Percentiles rank a stretch among this genome's conserved stretches.
Conservation (phyloP, 163 green algal genomes). For the Scenedesmus sp. region DNA sequence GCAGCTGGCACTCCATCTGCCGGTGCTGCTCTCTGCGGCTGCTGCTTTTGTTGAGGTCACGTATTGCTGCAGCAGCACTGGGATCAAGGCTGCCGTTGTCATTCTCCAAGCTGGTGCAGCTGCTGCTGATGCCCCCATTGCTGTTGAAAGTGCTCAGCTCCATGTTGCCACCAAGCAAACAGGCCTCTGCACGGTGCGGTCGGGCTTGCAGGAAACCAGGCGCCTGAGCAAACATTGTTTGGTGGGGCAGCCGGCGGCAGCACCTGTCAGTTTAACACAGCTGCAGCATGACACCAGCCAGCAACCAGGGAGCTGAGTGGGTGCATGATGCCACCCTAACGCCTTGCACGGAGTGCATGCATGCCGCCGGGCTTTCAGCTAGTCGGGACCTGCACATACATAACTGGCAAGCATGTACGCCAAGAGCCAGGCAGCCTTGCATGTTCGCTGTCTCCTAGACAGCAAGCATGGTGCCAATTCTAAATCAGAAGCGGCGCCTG, state of each 20-base stretch:
- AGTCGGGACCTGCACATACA: too few relatives aligned
- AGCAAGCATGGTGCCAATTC: too few relatives aligned
- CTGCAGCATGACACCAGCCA: too few relatives aligned
- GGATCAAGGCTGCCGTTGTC: neutral
- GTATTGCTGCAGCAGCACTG: conserved; percentile 7
- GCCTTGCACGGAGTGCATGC: too few relatives aligned
- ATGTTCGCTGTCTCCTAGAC: too few relatives aligned
- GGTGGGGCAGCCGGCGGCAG: neutral
- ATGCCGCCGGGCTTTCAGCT: too few relatives aligned
- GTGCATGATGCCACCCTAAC: too few relatives aligned
- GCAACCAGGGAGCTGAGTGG: too few relatives aligned
- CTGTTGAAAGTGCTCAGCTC: neutral
- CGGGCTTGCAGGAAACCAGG: neutral
- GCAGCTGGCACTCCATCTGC: neutral
- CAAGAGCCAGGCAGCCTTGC: too few relatives aligned
- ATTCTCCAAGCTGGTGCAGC: neutral
- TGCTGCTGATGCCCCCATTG: neutral
- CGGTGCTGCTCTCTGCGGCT: neutral
- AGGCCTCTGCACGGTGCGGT: neutral
- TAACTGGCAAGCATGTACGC: too few relatives aligned
- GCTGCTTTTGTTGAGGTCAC: neutral
- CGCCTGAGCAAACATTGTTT: neutral
- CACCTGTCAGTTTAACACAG: too few relatives aligned
- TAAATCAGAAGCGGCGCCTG: too few relatives aligned
- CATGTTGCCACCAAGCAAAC: neutral